A percentile compares a stretch with the other conserved stretches of the same genome.
Evolutionary conservation across 345 rosid species (phyloP).

Genomic region (Citrus inodora): DNA sequence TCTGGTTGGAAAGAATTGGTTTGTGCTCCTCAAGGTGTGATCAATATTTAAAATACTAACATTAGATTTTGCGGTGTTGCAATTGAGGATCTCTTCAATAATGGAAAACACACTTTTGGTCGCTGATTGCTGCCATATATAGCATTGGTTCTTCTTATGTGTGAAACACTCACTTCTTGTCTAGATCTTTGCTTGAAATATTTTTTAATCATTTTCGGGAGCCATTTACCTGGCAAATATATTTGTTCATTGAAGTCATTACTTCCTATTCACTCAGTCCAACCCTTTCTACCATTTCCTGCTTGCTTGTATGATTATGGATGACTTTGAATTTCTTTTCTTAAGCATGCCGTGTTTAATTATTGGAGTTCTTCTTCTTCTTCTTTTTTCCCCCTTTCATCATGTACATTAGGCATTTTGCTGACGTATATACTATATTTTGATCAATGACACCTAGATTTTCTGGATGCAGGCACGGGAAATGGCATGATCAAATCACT

Average conservation of each 20-base stretch:
- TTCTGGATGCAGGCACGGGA: constrained; percentile 65
- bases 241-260: neutral
- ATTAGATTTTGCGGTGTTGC: constrained; percentile 5
- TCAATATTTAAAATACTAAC: neutral
- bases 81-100: neutral
- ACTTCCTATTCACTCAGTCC: neutral
- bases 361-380: neutral
- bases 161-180: neutral
- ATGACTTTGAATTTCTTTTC: neutral
- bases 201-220: neutral
- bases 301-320: neutral
- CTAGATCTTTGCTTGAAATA: neutral
- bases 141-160: neutral
- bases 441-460: neutral
- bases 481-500: constrained; percentile 94
- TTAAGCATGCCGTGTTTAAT: neutral
- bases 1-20: neutral
- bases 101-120: neutral
- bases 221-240: neutral
- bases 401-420: neutral
- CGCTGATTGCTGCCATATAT: neutral
- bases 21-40: neutral
- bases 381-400: neutral
- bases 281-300: neutral
- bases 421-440: neutral